Conservation (phyloP, 1,284 basidiomycete genomes). For the Tausonia pullulans region DNA sequence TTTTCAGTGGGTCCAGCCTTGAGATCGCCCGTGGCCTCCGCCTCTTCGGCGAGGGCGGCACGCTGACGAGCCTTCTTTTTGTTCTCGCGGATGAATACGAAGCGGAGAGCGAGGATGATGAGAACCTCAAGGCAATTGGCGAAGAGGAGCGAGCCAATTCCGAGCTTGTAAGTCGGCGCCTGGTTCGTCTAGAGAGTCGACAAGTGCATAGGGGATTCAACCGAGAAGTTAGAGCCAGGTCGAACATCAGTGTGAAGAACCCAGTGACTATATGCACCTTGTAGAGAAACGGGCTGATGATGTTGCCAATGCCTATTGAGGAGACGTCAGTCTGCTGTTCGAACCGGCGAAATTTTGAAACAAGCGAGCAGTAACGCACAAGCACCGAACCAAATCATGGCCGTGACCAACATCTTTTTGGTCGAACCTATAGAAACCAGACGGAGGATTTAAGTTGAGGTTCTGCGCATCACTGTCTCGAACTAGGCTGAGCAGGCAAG, state of each 20-base stretch:
- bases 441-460: neutral
- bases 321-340: neutral
- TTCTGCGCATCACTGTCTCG: too few species aligned
- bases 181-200: neutral
- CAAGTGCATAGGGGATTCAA: too few species aligned
- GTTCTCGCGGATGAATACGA: conserved; percentile 61
- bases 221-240: too few species aligned
- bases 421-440: conserved; percentile 32
- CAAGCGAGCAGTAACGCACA: conserved; percentile 18
- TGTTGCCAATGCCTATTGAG: conserved; percentile 28
- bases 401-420: conserved; percentile 38
- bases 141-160: neutral
- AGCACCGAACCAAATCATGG: conserved; percentile 32
- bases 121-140: neutral
- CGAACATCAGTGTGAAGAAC: neutral
- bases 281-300: conserved; percentile 35
- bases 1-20: conserved; percentile 6
- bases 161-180: conserved; percentile 3
- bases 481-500: too few species aligned
- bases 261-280: conserved; percentile 11
- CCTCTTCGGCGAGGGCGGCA: neutral
- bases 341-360: too few species aligned
- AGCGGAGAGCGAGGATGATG: conserved; percentile 44
- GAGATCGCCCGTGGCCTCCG: conserved; percentile 1
- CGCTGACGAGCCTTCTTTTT: conserved; percentile 21